Conservation (phyloP, 1,284 basidiomycete species). For the Kwoniella shivajii region DNA sequence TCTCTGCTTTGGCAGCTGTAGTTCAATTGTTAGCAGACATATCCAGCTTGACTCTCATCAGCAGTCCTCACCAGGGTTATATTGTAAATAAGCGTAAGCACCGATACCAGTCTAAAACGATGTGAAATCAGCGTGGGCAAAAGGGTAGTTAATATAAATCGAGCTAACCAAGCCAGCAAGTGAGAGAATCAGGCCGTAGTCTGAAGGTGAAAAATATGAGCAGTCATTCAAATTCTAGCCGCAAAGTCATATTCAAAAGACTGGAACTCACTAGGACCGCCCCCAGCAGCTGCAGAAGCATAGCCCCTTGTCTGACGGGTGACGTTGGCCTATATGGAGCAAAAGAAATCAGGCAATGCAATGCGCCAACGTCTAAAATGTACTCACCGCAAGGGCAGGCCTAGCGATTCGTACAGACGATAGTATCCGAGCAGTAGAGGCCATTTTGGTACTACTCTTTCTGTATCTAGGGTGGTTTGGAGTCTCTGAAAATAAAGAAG, state of each 20-base stretch:
- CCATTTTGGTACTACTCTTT: no score
- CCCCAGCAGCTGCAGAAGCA: slow-evolving; percentile 31
- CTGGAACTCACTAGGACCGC: slow-evolving; percentile 26
- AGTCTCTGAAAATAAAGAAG: background rate
- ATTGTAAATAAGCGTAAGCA: slow-evolving; percentile 45
- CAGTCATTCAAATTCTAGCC: background rate
- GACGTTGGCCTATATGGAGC: slow-evolving; percentile 2
- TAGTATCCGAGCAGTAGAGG: slow-evolving; percentile 15
- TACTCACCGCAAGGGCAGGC: slow-evolving; percentile 16
- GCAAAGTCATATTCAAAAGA: background rate
- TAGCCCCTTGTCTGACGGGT: slow-evolving; percentile 22
- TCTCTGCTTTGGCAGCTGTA: slow-evolving; percentile 26
- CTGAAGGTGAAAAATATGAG: slow-evolving; percentile 17
- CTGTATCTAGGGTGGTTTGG: no score
- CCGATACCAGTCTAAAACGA: slow-evolving; percentile 39
- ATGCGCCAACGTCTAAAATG: background rate
- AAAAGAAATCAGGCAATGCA: no score
- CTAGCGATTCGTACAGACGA: slow-evolving; percentile 15
- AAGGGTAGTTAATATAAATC: background rate
- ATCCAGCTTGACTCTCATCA: background rate
- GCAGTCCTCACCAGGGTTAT: slow-evolving; percentile 21
- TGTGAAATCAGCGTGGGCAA: background rate
- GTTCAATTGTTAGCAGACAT: background rate
- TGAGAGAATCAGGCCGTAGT: slow-evolving; percentile 38
- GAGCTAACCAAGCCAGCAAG: slow-evolving; percentile 39